A percentile compares a stretch with the other conserved stretches of the same genome.
These are phyloP conservation scores for Tylopilus vinaceipallidus DNA, from an alignment of 768 basidiomycete genomes.

Conservation along the genomic window DNA sequence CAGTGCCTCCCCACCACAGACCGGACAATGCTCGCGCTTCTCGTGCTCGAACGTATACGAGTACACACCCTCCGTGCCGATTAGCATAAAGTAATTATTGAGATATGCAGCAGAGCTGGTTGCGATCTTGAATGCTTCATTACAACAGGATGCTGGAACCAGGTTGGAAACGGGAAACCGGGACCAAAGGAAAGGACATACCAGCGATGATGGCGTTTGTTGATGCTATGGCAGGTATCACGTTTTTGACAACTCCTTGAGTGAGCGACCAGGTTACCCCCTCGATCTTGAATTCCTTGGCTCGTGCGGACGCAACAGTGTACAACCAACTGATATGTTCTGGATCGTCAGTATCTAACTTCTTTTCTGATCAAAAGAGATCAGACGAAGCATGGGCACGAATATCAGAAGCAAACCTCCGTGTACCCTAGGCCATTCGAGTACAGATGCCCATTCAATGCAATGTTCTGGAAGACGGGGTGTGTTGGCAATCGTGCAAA, in stretches of 20 bases:
- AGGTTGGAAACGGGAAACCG: conserved; percentile 3
- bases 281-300: conserved; percentile 94
- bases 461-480: conserved; percentile 98
- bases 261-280: conserved; percentile 98
- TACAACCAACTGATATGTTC: conserved; percentile 96
- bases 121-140: conserved; percentile 98
- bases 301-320: conserved; percentile 73
- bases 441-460: conserved; percentile 98
- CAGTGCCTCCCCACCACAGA: conserved; percentile 90
- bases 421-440: conserved; percentile 96
- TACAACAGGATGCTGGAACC: conserved; percentile 85
- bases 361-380: conserved; percentile 57
- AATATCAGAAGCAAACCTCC: conserved; percentile 53
- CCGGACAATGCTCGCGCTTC: conserved; percentile 89
- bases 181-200: conserved; percentile 30
- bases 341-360: conserved; percentile 95
- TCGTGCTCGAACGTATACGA: conserved; percentile 98
- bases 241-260: conserved; percentile 99
- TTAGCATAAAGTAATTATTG: conserved; percentile 98
- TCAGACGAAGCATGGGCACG: background rate
- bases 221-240: conserved; percentile 97
- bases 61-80: conserved; percentile 95
- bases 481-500: conserved; percentile 98
- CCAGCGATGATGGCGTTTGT: conserved; percentile 99
- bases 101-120: conserved; percentile 92